Conservation (phyloP, 129 eudicot genomes). For the Arctium minus region DNA sequence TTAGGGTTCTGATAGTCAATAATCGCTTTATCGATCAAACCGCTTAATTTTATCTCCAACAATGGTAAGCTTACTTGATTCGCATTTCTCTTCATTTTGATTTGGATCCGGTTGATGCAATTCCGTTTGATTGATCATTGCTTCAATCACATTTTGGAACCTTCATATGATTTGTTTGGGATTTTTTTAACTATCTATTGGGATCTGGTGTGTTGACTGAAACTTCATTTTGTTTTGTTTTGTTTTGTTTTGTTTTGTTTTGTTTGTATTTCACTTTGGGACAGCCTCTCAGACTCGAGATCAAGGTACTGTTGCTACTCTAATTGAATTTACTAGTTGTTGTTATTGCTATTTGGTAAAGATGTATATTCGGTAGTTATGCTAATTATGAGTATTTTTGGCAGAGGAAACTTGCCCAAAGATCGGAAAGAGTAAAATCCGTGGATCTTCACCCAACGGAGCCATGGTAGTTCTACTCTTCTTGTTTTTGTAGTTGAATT, state of each 20-base stretch:
- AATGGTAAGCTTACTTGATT: conserved; percentile 45
- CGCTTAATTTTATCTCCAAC: conserved; percentile 16
- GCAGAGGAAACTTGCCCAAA: conserved; percentile 84
- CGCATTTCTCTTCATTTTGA: background rate
- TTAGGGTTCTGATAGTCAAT: conserved; percentile 20
- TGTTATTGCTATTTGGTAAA: background rate
- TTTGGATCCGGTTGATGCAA: conserved; percentile 42
- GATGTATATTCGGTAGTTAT: background rate
- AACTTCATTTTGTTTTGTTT: conserved; percentile 1
- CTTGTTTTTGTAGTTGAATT: background rate
- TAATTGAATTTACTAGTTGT: conserved; percentile 4
- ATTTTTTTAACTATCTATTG: conserved; percentile 17
- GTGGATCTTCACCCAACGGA: conserved; percentile 92
- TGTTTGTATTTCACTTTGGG: conserved; percentile 8
- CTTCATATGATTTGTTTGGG: background rate
- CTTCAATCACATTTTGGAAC: conserved; percentile 6
- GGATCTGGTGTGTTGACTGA: conserved; percentile 41
- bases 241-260: conserved; percentile 20
- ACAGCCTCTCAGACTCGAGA: conserved; percentile 92
- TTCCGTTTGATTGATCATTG: conserved; percentile 12
- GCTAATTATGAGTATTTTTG: conserved; percentile 32
- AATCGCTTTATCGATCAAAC: conserved; percentile 13
- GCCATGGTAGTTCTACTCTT: conserved; percentile 62
- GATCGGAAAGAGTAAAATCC: conserved; percentile 87
- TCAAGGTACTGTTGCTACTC: conserved; percentile 56